phyloP scores from a whole-genome alignment of 495 filamentous ascomycete genomes.

The Rostrohypoxylon terebratum region DNA sequence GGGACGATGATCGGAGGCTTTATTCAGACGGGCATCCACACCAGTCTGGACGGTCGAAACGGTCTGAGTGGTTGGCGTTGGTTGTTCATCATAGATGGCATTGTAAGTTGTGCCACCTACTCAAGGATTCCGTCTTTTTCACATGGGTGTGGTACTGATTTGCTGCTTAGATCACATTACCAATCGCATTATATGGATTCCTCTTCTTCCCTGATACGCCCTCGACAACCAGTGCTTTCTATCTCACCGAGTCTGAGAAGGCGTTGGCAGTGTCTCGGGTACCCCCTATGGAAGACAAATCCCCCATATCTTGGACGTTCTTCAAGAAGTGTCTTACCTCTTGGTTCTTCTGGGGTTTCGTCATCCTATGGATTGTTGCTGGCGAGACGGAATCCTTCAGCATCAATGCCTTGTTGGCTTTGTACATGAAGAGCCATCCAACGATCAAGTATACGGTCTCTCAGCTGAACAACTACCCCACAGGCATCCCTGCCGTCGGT shows the following conservation, averaged over 20 bases:
- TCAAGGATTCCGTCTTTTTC: slow-evolving; percentile 37
- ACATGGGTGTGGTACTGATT: slow-evolving; percentile 1
- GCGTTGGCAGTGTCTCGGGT: slow-evolving; percentile 58
- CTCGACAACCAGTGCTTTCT: slow-evolving; percentile 63
- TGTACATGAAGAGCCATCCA: slow-evolving; percentile 59
- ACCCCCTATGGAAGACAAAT: slow-evolving; percentile 48
- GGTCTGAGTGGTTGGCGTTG: slow-evolving; percentile 73
- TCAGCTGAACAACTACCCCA: slow-evolving; percentile 63
- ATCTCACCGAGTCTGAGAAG: slow-evolving; percentile 60
- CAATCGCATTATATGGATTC: slow-evolving; percentile 69
- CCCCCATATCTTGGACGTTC: slow-evolving; percentile 54
- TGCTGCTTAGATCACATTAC: slow-evolving; percentile 61
- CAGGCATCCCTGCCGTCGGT: slow-evolving; percentile 61
- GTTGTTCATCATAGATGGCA: slow-evolving; percentile 69
- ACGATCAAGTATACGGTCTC: slow-evolving; percentile 54
- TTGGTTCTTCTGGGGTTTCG: slow-evolving; percentile 64
- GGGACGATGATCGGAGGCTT: slow-evolving; percentile 66
- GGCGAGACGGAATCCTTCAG: slow-evolving; percentile 64
- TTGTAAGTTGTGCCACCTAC: slow-evolving; percentile 26
- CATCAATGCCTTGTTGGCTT: slow-evolving; percentile 59
- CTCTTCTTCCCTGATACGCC: slow-evolving; percentile 72
- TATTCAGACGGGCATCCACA: slow-evolving; percentile 71
- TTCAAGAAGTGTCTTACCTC: slow-evolving; percentile 55
- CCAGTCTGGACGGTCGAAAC: slow-evolving; percentile 59
- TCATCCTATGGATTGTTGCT: slow-evolving; percentile 63